Percentiles rank a stretch among this genome's conserved stretches.
phyloP scores from a whole-genome alignment of 768 basidiomycete genomes.

The Boletus bicolor region DNA sequence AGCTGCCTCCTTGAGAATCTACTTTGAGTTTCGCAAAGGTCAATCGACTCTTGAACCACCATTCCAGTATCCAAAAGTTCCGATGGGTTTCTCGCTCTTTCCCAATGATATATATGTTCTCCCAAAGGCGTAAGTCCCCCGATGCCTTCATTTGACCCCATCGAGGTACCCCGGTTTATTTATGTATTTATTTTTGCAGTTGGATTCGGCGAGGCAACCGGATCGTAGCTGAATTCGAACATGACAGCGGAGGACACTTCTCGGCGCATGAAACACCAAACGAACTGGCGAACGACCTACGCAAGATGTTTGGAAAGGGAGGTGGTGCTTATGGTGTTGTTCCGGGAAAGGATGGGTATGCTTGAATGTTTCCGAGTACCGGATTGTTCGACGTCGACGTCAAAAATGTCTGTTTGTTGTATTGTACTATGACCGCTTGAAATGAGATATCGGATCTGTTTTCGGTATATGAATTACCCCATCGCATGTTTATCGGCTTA shows the following conservation, averaged over 20 bases:
- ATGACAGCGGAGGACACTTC: conserved; percentile 57
- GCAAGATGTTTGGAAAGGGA: conserved; percentile 55
- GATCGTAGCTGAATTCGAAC: conserved; percentile 48
- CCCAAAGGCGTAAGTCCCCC: conserved; percentile 36
- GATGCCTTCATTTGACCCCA: not conserved
- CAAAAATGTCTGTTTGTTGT: not conserved
- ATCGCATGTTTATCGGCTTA: not conserved
- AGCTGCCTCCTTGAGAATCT: conserved; percentile 54
- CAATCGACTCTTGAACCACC: not conserved
- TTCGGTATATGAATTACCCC: not conserved
- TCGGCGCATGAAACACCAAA: conserved; percentile 52
- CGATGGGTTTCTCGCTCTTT: conserved; percentile 50
- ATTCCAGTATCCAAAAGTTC: conserved; percentile 27
- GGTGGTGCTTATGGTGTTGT: conserved; percentile 51
- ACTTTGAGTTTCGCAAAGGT: conserved; percentile 42
- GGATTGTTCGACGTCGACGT: not conserved
- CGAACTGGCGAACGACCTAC: conserved; percentile 46
- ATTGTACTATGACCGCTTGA: not conserved
- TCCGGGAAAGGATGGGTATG: conserved; percentile 42
- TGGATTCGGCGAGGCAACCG: conserved; percentile 40
- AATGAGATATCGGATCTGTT: not conserved
- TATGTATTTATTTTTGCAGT: conserved; percentile 25
- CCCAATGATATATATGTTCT: conserved; percentile 44
- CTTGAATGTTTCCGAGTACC: not conserved
- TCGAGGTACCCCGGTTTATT: not conserved